phyloP scores from a whole-genome alignment of 495 filamentous ascomycete species.

The Alectoria sarmentosa region DNA sequence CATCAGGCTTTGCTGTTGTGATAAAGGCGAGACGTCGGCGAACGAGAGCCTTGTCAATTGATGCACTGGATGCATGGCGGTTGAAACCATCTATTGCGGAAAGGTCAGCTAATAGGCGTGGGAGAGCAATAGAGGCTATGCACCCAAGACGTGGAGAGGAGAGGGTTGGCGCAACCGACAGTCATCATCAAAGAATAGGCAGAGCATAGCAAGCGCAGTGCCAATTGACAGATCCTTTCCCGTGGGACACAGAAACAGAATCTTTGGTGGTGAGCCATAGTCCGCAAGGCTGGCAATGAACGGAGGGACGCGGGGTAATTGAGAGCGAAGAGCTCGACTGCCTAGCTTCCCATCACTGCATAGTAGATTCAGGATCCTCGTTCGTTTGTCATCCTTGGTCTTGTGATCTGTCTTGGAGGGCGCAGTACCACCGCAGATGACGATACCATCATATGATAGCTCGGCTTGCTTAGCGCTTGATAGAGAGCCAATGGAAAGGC shows the following conservation, averaged over 20 bases:
- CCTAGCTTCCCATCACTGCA: conserved; percentile 62
- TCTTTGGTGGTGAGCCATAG: conserved; percentile 26
- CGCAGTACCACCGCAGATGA: conserved; percentile 37
- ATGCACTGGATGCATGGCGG: conserved; percentile 25
- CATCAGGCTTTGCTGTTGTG: conserved; percentile 61
- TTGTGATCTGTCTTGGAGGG: conserved; percentile 30
- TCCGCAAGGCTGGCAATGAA: conserved; percentile 31
- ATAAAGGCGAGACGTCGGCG: conserved; percentile 71
- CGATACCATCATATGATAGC: conserved; percentile 39
- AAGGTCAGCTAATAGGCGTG: conserved; percentile 12
- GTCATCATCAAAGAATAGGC: conserved; percentile 52
- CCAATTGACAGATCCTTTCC: conserved; percentile 62
- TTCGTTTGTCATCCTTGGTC: conserved; percentile 27
- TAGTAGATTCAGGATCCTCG: conserved; percentile 51
- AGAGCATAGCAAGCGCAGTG: conserved; percentile 54
- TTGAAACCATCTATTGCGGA: conserved; percentile 31
- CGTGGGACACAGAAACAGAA: conserved; percentile 53
- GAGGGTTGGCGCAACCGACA: conserved; percentile 33
- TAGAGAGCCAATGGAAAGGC: conserved; percentile 35
- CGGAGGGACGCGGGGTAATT: conserved; percentile 50
- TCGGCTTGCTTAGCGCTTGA: not conserved
- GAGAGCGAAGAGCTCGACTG: conserved; percentile 63
- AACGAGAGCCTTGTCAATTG: conserved; percentile 68
- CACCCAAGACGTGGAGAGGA: not conserved
- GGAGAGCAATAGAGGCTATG: not conserved